phyloP scores from a whole-genome alignment of 1,284 basidiomycete genomes.

The Ganoderma boninense region DNA sequence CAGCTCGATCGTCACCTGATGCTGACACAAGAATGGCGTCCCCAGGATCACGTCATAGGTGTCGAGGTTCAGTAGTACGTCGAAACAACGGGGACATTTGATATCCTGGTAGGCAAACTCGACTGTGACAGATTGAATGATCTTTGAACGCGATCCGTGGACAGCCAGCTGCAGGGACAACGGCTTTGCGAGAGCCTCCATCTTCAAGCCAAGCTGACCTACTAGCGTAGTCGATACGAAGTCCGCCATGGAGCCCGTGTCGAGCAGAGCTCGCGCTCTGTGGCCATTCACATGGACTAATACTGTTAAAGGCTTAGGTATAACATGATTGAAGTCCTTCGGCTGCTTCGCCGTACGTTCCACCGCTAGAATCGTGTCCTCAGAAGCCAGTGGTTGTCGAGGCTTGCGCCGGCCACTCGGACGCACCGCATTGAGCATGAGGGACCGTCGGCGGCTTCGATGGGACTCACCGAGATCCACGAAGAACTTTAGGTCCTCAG shows the following conservation, averaged over 20 bases:
- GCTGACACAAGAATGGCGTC: constrained; percentile 9
- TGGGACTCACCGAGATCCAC: too few species aligned
- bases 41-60: constrained; percentile 14
- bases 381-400: too few species aligned
- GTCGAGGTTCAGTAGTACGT: constrained; percentile 32
- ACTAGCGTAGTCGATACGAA: constrained; percentile 21
- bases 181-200: constrained; percentile 3
- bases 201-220: constrained; percentile 8
- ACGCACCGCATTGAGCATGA: too few species aligned
- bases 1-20: neutral
- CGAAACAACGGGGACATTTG: constrained; percentile 35
- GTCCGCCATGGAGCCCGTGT: constrained; percentile 22
- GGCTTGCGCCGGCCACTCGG: too few species aligned
- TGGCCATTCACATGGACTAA: constrained; percentile 7
- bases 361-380: neutral
- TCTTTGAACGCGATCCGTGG: constrained; percentile 11
- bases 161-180: constrained; percentile 21
- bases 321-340: constrained; percentile 31
- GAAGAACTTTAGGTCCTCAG: too few species aligned
- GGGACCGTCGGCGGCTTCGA: too few species aligned
- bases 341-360: constrained; percentile 38
- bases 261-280: constrained; percentile 8
- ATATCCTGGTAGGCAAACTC: constrained; percentile 42
- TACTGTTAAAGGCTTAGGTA: constrained; percentile 15
- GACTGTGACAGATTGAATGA: neutral